Evolutionary conservation across 148 eudicot genomes (phyloP).

Genomic region (Agrostemma githago): DNA sequence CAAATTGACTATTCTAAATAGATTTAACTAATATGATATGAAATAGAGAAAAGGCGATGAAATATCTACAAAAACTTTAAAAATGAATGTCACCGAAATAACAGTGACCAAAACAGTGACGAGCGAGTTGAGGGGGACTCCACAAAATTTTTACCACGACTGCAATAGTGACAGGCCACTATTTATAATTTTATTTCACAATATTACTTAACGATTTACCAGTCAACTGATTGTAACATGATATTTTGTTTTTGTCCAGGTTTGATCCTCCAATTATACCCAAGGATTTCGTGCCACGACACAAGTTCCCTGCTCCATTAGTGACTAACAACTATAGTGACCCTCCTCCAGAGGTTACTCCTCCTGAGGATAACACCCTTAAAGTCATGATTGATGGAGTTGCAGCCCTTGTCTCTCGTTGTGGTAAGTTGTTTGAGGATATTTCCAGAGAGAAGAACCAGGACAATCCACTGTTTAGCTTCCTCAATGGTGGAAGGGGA

Average conservation of each 20-base stretch:
- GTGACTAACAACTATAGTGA: constrained; percentile 33
- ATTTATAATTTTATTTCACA: too few relatives aligned
- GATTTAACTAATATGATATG: too few relatives aligned
- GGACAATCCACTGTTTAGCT: constrained; percentile 71
- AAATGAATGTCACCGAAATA: too few relatives aligned
- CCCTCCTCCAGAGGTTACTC: constrained; percentile 63
- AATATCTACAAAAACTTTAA: too few relatives aligned
- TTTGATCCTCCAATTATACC: constrained; percentile 81
- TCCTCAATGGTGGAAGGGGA: constrained; percentile 82
- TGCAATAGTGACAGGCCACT: too few relatives aligned
- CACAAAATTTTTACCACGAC: too few relatives aligned
- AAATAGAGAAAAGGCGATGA: too few relatives aligned
- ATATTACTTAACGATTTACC: neutral
- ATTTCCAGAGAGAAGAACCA: constrained; percentile 80
- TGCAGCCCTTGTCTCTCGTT: constrained; percentile 85
- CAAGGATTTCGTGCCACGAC: constrained; percentile 63
- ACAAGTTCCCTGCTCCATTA: constrained; percentile 65
- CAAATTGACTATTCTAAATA: too few relatives aligned
- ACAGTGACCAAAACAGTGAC: too few relatives aligned
- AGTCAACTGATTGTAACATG: constrained; percentile 3
- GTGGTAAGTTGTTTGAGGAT: constrained; percentile 89
- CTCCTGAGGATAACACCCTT: constrained; percentile 71
- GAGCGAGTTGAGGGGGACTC: too few relatives aligned
- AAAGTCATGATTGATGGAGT: constrained; percentile 83
- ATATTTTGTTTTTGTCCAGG: constrained; percentile 40